These are phyloP conservation scores for Eucalyptus globulus DNA, from an alignment of 345 rosid species.

Conservation along the genomic window DNA sequence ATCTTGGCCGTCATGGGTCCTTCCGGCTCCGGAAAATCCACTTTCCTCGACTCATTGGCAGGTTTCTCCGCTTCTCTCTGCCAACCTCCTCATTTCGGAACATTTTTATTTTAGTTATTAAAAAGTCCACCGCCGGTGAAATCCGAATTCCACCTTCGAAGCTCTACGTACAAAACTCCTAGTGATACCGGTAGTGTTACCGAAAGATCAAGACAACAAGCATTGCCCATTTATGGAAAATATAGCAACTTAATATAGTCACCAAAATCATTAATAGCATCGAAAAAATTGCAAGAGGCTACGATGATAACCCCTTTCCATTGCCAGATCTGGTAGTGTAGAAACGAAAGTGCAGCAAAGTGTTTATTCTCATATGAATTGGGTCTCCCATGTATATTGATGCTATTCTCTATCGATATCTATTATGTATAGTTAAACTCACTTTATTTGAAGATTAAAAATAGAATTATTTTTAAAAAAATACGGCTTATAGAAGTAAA, in stretches of 20 bases:
- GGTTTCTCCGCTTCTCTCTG: neutral
- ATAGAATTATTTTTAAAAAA: no score
- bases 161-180: neutral
- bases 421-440: no score
- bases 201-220: neutral
- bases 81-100: neutral
- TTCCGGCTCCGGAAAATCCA: constrained; percentile 30
- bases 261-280: neutral
- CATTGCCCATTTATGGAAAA: neutral
- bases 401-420: no score
- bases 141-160: neutral
- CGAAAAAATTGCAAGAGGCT: neutral
- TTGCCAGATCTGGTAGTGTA: no score
- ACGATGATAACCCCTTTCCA: neutral
- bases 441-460: no score
- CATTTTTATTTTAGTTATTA: neutral
- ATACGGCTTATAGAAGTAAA: no score
- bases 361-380: no score
- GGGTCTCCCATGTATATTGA: no score
- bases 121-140: neutral
- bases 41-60: constrained; percentile 22
- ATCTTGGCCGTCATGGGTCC: constrained; percentile 35
- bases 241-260: neutral
- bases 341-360: no score
- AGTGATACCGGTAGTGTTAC: neutral